Percentiles rank a stretch among this genome's conserved stretches.
Evolutionary conservation across 1,284 basidiomycete genomes (phyloP).

Genomic region (Pulchroboletus neoregius): DNA sequence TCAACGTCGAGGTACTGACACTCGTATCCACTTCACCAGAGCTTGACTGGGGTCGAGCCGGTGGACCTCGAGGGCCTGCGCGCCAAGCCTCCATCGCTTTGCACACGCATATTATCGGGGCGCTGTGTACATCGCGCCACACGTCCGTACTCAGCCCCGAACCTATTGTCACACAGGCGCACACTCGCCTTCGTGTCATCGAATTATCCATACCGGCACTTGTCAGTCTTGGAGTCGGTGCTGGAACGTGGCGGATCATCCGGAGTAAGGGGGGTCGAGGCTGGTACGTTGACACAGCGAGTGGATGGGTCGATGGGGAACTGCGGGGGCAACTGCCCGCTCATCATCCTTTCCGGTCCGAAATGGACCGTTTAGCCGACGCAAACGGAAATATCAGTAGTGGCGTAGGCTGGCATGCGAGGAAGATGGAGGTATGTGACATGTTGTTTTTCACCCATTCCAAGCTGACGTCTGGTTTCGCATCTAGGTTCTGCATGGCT

Average conservation of each 20-base stretch:
- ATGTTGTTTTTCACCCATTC: background rate
- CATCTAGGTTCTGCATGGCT: constrained; percentile 72
- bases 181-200: constrained; percentile 82
- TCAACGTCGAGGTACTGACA: constrained; percentile 83
- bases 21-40: constrained; percentile 77
- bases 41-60: constrained; percentile 50
- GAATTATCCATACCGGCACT: constrained; percentile 81
- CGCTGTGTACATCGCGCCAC: constrained; percentile 77
- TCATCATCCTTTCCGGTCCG: constrained; percentile 63
- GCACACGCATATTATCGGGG: constrained; percentile 71
- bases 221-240: constrained; percentile 68
- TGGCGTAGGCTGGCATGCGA: constrained; percentile 90
- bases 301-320: constrained; percentile 66
- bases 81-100: constrained; percentile 60
- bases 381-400: constrained; percentile 87
- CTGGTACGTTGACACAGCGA: constrained; percentile 91
- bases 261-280: constrained; percentile 89
- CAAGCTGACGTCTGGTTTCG: constrained; percentile 5
- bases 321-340: constrained; percentile 59
- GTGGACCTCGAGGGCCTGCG: constrained; percentile 37
- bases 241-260: constrained; percentile 82
- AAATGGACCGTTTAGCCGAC: constrained; percentile 70
- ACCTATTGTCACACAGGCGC: constrained; percentile 41
- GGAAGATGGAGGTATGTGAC: constrained; percentile 90
- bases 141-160: constrained; percentile 47